These are phyloP conservation scores for Colletotrichum theobromicola DNA, from an alignment of 2,329 filamentous ascomycete species.

Conservation along the genomic window DNA sequence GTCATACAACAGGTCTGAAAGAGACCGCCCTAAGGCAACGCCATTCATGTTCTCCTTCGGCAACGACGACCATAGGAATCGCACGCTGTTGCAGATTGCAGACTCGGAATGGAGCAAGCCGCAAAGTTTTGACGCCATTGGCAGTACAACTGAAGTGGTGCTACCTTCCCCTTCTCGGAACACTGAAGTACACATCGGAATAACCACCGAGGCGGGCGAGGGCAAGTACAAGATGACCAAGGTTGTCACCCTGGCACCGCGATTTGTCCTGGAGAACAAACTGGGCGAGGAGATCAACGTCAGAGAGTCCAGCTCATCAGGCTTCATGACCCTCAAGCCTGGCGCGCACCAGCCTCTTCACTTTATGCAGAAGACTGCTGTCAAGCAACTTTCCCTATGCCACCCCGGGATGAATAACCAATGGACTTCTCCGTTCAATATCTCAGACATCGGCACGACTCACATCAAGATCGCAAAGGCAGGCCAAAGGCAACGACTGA, in stretches of 20 bases:
- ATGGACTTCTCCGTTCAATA: constrained; percentile 98
- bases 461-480: constrained; percentile 94
- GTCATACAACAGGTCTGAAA: constrained; percentile 49
- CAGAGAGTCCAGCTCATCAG: constrained; percentile 89
- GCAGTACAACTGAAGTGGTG: constrained; percentile 87
- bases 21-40: constrained; percentile 72
- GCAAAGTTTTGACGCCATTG: constrained; percentile 97
- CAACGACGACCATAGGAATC: constrained; percentile 88
- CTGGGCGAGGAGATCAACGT: constrained; percentile 87
- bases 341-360: constrained; percentile 86
- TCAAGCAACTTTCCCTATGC: constrained; percentile 91
- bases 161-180: constrained; percentile 73
- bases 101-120: constrained; percentile 97
- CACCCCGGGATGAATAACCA: constrained; percentile 95
- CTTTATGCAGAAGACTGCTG: constrained; percentile 81
- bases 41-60: constrained; percentile 97
- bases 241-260: constrained; percentile 88
- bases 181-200: constrained; percentile 88
- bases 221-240: constrained; percentile 99
- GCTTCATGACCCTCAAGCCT: constrained; percentile 77
- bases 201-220: constrained; percentile 87
- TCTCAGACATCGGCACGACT: constrained; percentile 89
- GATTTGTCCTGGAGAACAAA: constrained; percentile 94
- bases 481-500: constrained; percentile 85
- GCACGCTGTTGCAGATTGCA: constrained; percentile 84